Base-by-base conservation (phyloP, 768 basidiomycete species). In the Trametes sanguinea region DNA sequence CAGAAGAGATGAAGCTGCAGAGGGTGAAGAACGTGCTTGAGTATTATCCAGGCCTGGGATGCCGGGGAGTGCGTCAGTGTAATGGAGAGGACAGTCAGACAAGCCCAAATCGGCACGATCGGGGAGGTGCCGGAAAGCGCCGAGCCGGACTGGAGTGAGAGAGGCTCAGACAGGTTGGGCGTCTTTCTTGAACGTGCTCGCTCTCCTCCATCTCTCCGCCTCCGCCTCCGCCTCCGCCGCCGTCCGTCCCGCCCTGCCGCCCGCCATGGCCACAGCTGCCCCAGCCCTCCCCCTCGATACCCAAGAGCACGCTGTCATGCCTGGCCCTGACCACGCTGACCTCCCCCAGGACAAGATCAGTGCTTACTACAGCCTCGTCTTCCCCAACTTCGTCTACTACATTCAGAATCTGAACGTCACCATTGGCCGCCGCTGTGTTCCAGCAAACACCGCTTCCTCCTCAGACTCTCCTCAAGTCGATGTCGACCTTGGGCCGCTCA, bases 381-480 rank as follows among this genome's bases (percentile, higher is more conserved):
- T 97, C 73, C 92, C 92, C 35, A 85, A 88, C 73, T 95, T 95
- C 77, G 93, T 93, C 57, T 98, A 97, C 78, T 99, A 95, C 80
- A 90, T 99, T 59, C 92, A 97, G 78, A 98, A 94, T 22, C 88
- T 97, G 65, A 87, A 85, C 43, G 90, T 97, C 68, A 94, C 94
- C 60, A 95, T 99, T 74, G 97, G 97, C 44, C 86, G 97, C 45
- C 85, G 94, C 65, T 93, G 91, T 72, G 83, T 84, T 33, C 85
- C 87, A 11, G 72, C 78, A 60, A 78, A 81, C 29, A 79, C 84
- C 2, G 79, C 87, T 1, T 86, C 89, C 17, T 81, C 85, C 9
- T 74, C 82, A 3, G 87, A 89, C 46, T 73, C 72, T 46, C 64
- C 77, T 3, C 84, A 85, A 60, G 89, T 92, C 40, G 90, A 92